These are phyloP conservation scores for Beauveria bassiana DNA, from an alignment of 2,329 filamentous ascomycete genomes.

Conservation along the genomic window DNA sequence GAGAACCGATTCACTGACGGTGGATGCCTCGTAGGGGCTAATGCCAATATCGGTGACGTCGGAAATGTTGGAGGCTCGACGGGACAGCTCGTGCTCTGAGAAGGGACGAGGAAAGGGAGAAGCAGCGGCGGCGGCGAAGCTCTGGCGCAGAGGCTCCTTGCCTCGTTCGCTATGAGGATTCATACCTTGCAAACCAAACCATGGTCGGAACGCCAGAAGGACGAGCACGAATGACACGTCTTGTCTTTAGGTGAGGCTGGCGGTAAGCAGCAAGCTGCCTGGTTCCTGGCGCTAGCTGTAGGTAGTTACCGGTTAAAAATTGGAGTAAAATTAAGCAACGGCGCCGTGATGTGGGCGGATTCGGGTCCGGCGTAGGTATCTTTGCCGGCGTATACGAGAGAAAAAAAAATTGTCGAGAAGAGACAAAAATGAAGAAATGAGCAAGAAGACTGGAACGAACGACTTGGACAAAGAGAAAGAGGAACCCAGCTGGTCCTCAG, in stretches of 20 bases:
- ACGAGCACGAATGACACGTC: neutral
- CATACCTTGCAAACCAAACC: constrained; percentile 20
- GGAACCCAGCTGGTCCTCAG: neutral
- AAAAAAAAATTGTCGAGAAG: neutral
- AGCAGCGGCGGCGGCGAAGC: neutral
- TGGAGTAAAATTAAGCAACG: neutral
- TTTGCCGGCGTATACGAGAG: neutral
- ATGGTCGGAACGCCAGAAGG: constrained; percentile 13
- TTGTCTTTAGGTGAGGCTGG: neutral
- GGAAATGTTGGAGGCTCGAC: constrained; percentile 27
- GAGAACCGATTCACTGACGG: constrained; percentile 6
- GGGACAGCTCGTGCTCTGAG: constrained; percentile 19
- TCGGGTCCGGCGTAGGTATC: too few species aligned
- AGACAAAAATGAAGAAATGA: neutral
- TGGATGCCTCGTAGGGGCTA: constrained; percentile 20
- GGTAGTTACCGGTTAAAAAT: neutral
- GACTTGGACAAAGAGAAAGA: neutral
- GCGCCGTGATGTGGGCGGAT: neutral
- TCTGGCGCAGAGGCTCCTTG: constrained; percentile 21
- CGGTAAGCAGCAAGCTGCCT: neutral
- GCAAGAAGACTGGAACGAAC: neutral
- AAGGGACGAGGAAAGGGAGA: neutral
- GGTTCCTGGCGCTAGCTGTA: neutral
- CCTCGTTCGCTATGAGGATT: constrained; percentile 23
- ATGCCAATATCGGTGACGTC: constrained; percentile 23